Conservation (phyloP, 2,329 filamentous ascomycete genomes). For the Dothiorella sarmentorum region DNA sequence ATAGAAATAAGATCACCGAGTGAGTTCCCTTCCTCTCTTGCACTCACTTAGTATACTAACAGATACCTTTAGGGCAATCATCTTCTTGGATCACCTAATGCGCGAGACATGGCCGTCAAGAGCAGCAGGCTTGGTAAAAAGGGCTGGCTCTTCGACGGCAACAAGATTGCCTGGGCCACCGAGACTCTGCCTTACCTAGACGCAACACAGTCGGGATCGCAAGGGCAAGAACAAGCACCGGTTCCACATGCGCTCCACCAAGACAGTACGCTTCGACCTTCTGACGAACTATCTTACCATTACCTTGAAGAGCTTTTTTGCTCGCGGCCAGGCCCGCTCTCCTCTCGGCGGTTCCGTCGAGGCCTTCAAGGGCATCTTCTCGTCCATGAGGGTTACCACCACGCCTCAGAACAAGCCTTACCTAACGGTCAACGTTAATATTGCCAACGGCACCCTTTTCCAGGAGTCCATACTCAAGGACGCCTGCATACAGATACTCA, state of each 20-base stretch:
- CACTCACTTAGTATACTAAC: constrained; percentile 25
- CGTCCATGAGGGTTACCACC: constrained; percentile 74
- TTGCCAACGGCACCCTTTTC: constrained; percentile 91
- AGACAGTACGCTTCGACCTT: constrained; percentile 63
- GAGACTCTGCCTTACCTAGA: constrained; percentile 58
- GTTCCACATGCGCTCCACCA: constrained; percentile 62
- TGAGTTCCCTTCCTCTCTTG: background rate
- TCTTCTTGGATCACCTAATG: constrained; percentile 85
- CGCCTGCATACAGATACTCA: constrained; percentile 33
- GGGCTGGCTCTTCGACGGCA: constrained; percentile 75
- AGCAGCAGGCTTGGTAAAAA: constrained; percentile 49
- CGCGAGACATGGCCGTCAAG: constrained; percentile 64
- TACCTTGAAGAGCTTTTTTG: constrained; percentile 82
- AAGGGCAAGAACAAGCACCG: constrained; percentile 51
- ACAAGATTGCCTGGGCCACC: constrained; percentile 76
- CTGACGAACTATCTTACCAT: constrained; percentile 68
- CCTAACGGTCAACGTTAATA: constrained; percentile 82
- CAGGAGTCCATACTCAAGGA: constrained; percentile 37
- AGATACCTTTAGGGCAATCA: constrained; percentile 71
- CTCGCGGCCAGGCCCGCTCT: constrained; percentile 46
- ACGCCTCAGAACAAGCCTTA: constrained; percentile 49
- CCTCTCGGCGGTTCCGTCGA: constrained; percentile 65
- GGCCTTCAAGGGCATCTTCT: constrained; percentile 85
- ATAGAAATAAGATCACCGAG: constrained; percentile 48
- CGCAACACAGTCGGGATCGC: constrained; percentile 25